phyloP scores from a whole-genome alignment of 2,329 filamentous ascomycete genomes.

The Phaeosphaeria sp. region DNA sequence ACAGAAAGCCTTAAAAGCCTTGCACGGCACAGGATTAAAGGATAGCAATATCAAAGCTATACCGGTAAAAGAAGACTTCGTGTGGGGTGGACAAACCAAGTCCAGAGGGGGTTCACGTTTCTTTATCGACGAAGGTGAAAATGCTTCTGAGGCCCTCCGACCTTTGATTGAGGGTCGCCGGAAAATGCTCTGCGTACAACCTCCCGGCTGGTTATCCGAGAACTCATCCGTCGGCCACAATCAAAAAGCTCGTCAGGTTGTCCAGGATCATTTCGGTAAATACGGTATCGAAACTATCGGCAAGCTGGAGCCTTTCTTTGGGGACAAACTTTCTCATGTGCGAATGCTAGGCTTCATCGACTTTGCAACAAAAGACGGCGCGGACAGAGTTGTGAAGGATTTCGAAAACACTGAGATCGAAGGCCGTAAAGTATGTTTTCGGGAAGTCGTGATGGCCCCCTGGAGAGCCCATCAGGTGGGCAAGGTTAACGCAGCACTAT shows the following conservation, averaged over 20 bases:
- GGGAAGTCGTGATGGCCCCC: not conserved
- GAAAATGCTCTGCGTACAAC: conserved; percentile 18
- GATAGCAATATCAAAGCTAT: not conserved
- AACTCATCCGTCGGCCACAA: not conserved
- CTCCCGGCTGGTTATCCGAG: conserved; percentile 23
- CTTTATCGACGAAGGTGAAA: conserved; percentile 15
- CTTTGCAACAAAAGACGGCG: conserved; percentile 31
- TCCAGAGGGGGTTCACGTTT: not conserved
- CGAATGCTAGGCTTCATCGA: conserved; percentile 27
- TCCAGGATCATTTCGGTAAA: conserved; percentile 15
- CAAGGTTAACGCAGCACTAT: conserved; percentile 12
- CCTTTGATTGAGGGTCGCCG: conserved; percentile 29
- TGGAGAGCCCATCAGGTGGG: conserved; percentile 23
- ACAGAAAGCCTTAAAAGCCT: conserved; percentile 11
- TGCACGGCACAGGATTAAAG: conserved; percentile 8
- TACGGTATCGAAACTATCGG: conserved; percentile 27
- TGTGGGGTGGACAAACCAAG: conserved; percentile 8
- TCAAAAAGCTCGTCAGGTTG: conserved; percentile 4
- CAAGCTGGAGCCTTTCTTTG: conserved; percentile 9
- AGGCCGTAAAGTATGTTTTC: conserved; percentile 13
- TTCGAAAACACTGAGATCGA: conserved; percentile 22
- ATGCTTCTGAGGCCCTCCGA: conserved; percentile 13
- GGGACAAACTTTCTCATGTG: conserved; percentile 7
- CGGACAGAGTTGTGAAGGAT: conserved; percentile 20
- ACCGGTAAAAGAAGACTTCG: conserved; percentile 13